These are phyloP conservation scores for Paecilomyces fulvus DNA, from an alignment of 2,329 filamentous ascomycete species.

Conservation along the genomic window DNA sequence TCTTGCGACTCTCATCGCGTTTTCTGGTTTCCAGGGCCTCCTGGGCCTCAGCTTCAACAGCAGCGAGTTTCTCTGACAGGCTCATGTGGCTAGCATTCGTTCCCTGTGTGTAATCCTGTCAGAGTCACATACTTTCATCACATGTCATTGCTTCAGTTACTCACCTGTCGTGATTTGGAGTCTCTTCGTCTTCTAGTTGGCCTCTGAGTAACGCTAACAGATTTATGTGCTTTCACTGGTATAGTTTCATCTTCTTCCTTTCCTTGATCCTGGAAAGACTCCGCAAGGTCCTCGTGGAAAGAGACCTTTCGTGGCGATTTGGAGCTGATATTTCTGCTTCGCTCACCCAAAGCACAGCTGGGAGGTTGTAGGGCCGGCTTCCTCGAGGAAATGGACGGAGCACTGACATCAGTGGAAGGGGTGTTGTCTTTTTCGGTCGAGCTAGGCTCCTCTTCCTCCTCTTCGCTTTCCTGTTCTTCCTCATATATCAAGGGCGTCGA, in stretches of 20 bases:
- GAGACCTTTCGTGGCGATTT: constrained; percentile 29
- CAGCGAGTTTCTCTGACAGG: constrained; percentile 35
- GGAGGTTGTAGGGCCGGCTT: constrained; percentile 8
- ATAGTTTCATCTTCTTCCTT: constrained; percentile 27
- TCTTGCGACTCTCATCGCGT: constrained; percentile 27
- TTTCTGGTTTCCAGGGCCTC: constrained; percentile 26
- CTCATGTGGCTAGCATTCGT: constrained; percentile 20
- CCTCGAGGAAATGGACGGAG: constrained; percentile 7
- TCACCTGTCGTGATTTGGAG: constrained; percentile 23
- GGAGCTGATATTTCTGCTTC: constrained; percentile 27
- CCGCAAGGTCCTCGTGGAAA: constrained; percentile 25
- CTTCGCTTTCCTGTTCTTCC: constrained; percentile 18
- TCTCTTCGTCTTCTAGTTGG: constrained; percentile 18
- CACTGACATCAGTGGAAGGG: constrained; percentile 4
- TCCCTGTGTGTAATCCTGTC: constrained; percentile 6
- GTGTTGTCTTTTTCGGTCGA: constrained; percentile 12
- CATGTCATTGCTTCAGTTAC: constrained; percentile 1
- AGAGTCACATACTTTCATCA: not conserved
- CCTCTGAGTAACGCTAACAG: constrained; percentile 21
- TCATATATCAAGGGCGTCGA: constrained; percentile 18
- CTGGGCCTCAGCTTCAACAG: constrained; percentile 35
- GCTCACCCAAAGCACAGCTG: constrained; percentile 26
- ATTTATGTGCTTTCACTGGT: constrained; percentile 24
- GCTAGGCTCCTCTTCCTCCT: constrained; percentile 19
- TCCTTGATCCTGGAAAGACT: constrained; percentile 16